Percentiles rank a stretch among this genome's conserved stretches.
These are phyloP conservation scores for Bromus sterilis DNA, from an alignment of 176 grass and related monocot species.

Conservation along the genomic window DNA sequence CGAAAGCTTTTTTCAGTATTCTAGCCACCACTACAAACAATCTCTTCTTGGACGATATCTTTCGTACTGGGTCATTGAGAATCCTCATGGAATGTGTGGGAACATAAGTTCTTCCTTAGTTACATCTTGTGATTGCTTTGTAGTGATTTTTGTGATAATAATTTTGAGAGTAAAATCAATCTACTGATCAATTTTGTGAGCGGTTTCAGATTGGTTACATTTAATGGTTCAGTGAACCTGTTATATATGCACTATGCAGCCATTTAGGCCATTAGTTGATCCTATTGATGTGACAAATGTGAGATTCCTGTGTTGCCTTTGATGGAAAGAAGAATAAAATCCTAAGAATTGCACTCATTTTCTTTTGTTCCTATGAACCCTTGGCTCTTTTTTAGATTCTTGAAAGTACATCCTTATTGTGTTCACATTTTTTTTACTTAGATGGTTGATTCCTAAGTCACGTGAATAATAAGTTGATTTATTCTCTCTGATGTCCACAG, in stretches of 20 bases:
- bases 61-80: no score
- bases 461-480: neutral
- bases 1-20: no score
- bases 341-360: neutral
- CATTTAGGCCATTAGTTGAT: neutral
- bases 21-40: no score
- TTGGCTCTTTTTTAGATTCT: neutral
- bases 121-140: no score
- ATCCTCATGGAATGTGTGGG: no score
- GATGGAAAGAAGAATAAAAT: neutral
- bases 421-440: neutral
- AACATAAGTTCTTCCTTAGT: no score
- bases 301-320: neutral
- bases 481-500: neutral
- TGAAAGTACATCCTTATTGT: neutral
- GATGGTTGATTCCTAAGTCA: neutral
- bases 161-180: neutral
- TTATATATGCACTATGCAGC: neutral
- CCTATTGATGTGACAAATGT: neutral
- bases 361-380: neutral
- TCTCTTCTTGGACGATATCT: no score
- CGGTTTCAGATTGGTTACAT: neutral
- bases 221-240: neutral
- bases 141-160: neutral
- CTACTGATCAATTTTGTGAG: neutral